Evolutionary conservation across 2,329 filamentous ascomycete species (phyloP), one percentile per base, ranked within the genome.

Genomic region (Fusarium sp.): DNA sequence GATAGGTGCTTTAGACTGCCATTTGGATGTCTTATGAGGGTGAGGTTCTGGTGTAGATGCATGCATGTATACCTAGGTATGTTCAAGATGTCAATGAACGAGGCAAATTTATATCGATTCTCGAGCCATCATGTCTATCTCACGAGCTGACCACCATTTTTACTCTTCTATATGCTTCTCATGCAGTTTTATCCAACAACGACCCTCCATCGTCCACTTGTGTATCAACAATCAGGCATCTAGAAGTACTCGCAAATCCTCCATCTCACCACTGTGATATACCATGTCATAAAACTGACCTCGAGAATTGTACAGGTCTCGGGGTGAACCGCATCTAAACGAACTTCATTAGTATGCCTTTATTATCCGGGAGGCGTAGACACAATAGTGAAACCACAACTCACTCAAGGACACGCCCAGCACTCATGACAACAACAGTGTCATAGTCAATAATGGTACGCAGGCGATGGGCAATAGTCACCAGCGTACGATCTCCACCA

Each of bases 361-460:
- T 31, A 34, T 20, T 20, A 20, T 9, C 27, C 29, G 7, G 2
- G 27, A 3, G 18, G 4, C 9, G 4, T 20, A 11, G 18, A 13
- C 14, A 20, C 8, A 18, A n/a, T 35, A 34, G 31, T 18, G 9
- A 57, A 27, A 42, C 14, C 13, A 10, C 4, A 24, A 78, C 83
- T 79, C 83, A 87, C 86, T 91, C 89, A 11, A 88, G 73, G 8
- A 91, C 87, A 34, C 81, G 81, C 1, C 89, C 89, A 0, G 83
- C 85, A 9, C 84, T 85, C 86, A 91, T 87, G 18, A 91, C 89
- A 4, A 91, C 84, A 1, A 91, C 85, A 34, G 83, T 84, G 75
- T 91, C 89, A 71, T 89, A 90, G 78, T 91, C 89, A 66, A 89
- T 86, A 62, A 91, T 89, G 0, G 89, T 91, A 47, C 86, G 82